Evolutionary conservation across 2,329 filamentous ascomycete species (phyloP).

Genomic region (Chalara sp.): DNA sequence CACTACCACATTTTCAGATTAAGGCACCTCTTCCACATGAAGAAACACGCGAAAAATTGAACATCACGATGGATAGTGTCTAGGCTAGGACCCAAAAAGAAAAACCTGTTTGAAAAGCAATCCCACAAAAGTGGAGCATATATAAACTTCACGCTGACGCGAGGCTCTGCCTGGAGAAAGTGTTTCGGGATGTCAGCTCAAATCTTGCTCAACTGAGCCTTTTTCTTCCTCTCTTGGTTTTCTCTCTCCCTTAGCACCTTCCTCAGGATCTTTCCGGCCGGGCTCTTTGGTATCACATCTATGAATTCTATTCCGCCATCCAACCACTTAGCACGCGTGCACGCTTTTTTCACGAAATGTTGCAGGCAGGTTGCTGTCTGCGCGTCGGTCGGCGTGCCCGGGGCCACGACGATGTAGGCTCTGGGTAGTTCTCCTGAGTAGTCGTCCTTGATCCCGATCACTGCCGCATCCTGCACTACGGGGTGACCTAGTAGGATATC

Average conservation of each 20-base stretch:
- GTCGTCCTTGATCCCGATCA: conserved; percentile 43
- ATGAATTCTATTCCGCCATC: conserved; percentile 43
- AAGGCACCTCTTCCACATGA: too few relatives aligned
- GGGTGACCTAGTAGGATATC: conserved; percentile 28
- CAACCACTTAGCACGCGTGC: conserved; percentile 48
- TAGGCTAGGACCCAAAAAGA: too few relatives aligned
- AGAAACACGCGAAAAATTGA: too few relatives aligned
- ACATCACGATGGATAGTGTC: too few relatives aligned
- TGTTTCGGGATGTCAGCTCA: too few relatives aligned
- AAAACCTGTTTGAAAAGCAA: too few relatives aligned
- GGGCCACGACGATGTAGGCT: conserved; percentile 44
- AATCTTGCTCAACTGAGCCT: too few relatives aligned
- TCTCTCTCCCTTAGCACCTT: conserved; percentile 44
- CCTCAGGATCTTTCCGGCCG: conserved; percentile 57
- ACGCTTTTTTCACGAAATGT: conserved; percentile 44
- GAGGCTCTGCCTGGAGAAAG: too few relatives aligned
- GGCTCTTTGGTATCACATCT: conserved; percentile 54
- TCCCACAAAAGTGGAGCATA: too few relatives aligned
- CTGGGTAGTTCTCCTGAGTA: conserved; percentile 38
- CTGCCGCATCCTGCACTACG: conserved; percentile 48
- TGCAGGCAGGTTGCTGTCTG: conserved; percentile 35
- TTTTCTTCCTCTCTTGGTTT: conserved; percentile 8
- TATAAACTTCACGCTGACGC: too few relatives aligned
- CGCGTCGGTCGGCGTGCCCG: conserved; percentile 14
- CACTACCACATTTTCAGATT: too few relatives aligned